Evolutionary conservation across 345 rosid genomes (phyloP), one percentile per base, ranked within the genome.

Genomic region (Salix brachista): DNA sequence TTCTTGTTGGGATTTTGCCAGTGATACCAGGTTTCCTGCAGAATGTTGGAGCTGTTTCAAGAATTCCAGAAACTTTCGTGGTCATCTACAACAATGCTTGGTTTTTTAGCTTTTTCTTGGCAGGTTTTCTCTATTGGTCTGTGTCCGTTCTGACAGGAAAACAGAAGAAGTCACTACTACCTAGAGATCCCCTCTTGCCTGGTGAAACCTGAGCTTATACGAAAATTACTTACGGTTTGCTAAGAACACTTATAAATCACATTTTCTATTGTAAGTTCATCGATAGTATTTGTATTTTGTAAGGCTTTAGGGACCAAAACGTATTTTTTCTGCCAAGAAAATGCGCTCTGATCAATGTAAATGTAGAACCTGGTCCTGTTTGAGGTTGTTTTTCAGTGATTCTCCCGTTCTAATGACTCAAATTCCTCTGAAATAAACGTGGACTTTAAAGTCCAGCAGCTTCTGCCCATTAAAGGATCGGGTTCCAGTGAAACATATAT

Each of bases 11-110:
- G 77, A 88, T 95, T 7, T 80, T 91, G 79, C 99, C 97, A 0
- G 97, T 91, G 30, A 82, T 93, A 52, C 99, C 99, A 2, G 97
- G 97, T 13, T 89, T 95, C 69, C 79, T 93, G 75, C 89, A 89
- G 67, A 91, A 95, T 71, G 86, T 90, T 19, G 94, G 96, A 75
- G 72, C 87, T 61, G 1, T 90, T 75, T n/a, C 82, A 18, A 58
- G 67, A 34, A 78, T 89, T 71, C 77, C 90, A 3, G 78, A 81
- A 70, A 70, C 78, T 5, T 89, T 88, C 8, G 80, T 84, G 8
- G 84, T 78, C 71, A 86, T 95, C 36, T 95, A 95, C 83, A 89
- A 91, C 80, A 91, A 93, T 68, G 97, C 96, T 75, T 93, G 97
- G 97, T 90, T 95, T 75, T 87, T 95, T 64, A 87, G 96, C 84